These are phyloP conservation scores for Lentinula guzmanii DNA, from an alignment of 768 basidiomycete species.

Conservation along the genomic window DNA sequence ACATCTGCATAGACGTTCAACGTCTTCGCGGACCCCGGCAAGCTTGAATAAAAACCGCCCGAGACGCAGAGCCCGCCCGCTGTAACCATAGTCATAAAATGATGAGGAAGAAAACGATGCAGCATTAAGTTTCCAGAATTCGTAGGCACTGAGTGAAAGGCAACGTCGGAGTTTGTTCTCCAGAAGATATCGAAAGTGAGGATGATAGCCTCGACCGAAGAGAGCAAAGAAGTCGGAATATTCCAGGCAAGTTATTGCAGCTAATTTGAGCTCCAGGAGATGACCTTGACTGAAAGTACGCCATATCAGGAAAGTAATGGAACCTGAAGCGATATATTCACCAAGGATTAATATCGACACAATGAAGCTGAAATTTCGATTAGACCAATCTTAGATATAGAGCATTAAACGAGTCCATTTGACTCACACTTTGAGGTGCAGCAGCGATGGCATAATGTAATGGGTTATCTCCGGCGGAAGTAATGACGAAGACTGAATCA, in stretches of 20 bases:
- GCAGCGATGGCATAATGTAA: not conserved
- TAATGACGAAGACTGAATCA: not conserved
- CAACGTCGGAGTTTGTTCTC: slow-evolving; percentile 44
- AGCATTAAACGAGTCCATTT: too few species aligned
- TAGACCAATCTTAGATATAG: not conserved
- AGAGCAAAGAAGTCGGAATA: slow-evolving; percentile 47
- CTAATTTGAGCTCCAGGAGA: slow-evolving; percentile 60
- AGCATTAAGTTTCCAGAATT: slow-evolving; percentile 44
- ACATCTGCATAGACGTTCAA: slow-evolving; percentile 38
- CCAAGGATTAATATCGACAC: slow-evolving; percentile 55
- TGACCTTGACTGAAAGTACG: slow-evolving; percentile 42
- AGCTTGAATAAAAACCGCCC: slow-evolving; percentile 40
- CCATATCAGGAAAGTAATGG: not conserved
- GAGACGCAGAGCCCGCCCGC: slow-evolving; percentile 47
- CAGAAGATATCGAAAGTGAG: slow-evolving; percentile 43
- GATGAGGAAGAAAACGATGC: slow-evolving; percentile 16
- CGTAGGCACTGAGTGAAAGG: slow-evolving; percentile 52
- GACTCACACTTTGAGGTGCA: not conserved
- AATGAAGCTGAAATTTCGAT: slow-evolving; percentile 29
- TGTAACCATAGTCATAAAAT: slow-evolving; percentile 54
- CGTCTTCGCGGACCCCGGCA: slow-evolving; percentile 38
- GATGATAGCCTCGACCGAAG: slow-evolving; percentile 53
- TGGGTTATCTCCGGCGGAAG: slow-evolving; percentile 2
- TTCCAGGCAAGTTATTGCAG: slow-evolving; percentile 34
- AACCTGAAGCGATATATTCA: slow-evolving; percentile 8